Conservation (phyloP, 495 filamentous ascomycete genomes). For the Daldinia concentrica region DNA sequence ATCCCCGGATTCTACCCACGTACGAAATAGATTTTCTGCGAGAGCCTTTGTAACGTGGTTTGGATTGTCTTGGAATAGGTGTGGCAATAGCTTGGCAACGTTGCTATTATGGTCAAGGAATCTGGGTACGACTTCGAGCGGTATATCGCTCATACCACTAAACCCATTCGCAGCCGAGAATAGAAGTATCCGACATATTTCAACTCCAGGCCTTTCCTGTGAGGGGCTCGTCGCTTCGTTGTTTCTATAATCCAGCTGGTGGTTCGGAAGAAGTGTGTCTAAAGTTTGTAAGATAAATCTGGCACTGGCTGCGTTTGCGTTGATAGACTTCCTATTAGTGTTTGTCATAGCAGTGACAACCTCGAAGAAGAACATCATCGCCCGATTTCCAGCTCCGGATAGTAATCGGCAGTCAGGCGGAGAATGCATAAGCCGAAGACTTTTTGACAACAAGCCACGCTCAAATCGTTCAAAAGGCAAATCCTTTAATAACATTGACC, state of each 20-base stretch:
- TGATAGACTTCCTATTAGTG: not conserved
- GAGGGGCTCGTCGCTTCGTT: not conserved
- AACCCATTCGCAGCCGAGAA: constrained; percentile 30
- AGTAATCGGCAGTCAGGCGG: constrained; percentile 4
- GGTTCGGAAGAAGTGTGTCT: constrained; percentile 5
- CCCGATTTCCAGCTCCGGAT: not conserved
- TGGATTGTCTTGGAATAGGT: constrained; percentile 2
- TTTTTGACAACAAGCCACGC: not conserved
- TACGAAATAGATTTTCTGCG: constrained; percentile 32
- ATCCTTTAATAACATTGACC: not conserved
- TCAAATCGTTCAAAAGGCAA: constrained; percentile 28
- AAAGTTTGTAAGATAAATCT: constrained; percentile 4
- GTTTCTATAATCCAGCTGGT: not conserved
- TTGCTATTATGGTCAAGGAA: constrained; percentile 17
- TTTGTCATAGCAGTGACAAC: constrained; percentile 12
- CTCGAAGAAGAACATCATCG: constrained; percentile 1
- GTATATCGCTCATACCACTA: constrained; percentile 16
- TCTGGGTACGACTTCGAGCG: not conserved
- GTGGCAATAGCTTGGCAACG: constrained; percentile 7
- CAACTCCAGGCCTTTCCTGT: not conserved
- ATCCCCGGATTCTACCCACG: constrained; percentile 21
- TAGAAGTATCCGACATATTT: constrained; percentile 24
- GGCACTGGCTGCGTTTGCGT: not conserved
- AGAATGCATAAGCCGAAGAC: not conserved
- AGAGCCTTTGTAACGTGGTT: constrained; percentile 9